Evolutionary conservation across 1,284 basidiomycete genomes (phyloP).

Genomic region (Tausonia pullulans): DNA sequence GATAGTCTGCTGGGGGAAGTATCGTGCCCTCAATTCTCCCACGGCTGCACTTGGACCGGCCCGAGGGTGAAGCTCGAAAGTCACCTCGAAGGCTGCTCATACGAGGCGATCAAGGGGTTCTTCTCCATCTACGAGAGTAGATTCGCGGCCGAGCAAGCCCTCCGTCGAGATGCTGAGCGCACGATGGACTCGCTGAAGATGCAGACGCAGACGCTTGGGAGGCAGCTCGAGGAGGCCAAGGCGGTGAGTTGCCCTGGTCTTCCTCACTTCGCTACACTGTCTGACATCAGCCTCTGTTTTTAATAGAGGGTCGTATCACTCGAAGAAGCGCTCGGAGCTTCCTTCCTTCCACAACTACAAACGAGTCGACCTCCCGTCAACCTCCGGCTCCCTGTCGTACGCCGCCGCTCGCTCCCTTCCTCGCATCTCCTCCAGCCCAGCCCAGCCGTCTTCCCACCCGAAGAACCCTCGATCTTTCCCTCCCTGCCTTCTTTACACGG

Average conservation of each 20-base stretch:
- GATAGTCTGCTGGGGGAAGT: slow-evolving; percentile 31
- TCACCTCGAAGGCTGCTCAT: slow-evolving; percentile 47
- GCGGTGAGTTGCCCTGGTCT: neutral
- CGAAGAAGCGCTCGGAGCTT: too few species aligned
- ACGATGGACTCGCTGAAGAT: slow-evolving; percentile 45
- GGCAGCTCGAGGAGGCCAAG: slow-evolving; percentile 46
- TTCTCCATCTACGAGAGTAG: slow-evolving; percentile 42
- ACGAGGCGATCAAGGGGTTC: slow-evolving; percentile 52
- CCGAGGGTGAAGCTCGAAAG: slow-evolving; percentile 36
- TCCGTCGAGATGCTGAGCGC: slow-evolving; percentile 23
- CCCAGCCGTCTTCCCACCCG: neutral
- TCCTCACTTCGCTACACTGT: neutral
- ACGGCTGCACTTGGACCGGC: slow-evolving; percentile 50
- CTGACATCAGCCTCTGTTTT: neutral
- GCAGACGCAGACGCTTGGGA: slow-evolving; percentile 48
- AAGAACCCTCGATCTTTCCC: neutral
- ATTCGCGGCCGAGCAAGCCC: slow-evolving; percentile 26
- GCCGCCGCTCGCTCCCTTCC: neutral
- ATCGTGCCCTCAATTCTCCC: slow-evolving; percentile 41
- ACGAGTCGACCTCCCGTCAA: neutral
- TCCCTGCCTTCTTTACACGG: too few species aligned
- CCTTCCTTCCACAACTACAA: too few species aligned
- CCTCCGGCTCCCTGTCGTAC: neutral
- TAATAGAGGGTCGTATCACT: too few species aligned
- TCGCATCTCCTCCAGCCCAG: neutral